These are phyloP conservation scores for Alternaria arborescens DNA, from an alignment of 2,329 filamentous ascomycete species.

Conservation along the genomic window DNA sequence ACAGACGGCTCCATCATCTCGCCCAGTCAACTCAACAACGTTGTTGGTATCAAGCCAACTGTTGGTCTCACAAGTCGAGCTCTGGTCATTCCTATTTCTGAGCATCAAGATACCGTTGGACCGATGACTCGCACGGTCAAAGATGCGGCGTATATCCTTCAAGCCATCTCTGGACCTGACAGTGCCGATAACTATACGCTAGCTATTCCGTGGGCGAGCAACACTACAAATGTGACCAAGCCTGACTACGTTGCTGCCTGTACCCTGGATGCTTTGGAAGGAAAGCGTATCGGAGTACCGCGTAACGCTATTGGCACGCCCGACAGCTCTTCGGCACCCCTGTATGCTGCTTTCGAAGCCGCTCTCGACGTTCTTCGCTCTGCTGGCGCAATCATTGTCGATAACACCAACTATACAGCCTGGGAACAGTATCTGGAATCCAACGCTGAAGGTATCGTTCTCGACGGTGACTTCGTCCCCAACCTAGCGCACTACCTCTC, in stretches of 20 bases:
- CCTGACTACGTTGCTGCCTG: constrained; percentile 71
- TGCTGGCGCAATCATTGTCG: constrained; percentile 68
- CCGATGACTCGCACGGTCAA: constrained; percentile 67
- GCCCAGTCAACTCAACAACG: constrained; percentile 64
- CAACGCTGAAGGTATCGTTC: constrained; percentile 55
- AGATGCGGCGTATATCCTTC: constrained; percentile 65
- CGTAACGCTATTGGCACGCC: constrained; percentile 63
- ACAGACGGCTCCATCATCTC: constrained; percentile 71
- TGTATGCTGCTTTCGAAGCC: constrained; percentile 64
- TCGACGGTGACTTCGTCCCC: constrained; percentile 67
- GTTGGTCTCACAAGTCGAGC: constrained; percentile 70
- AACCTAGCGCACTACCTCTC: constrained; percentile 67
- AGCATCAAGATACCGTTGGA: constrained; percentile 65
- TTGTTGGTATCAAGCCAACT: constrained; percentile 70
- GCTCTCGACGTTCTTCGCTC: constrained; percentile 62
- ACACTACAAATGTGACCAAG: constrained; percentile 51
- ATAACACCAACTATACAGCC: constrained; percentile 66
- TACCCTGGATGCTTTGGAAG: constrained; percentile 60
- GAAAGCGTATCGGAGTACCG: constrained; percentile 71
- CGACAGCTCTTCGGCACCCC: constrained; percentile 42
- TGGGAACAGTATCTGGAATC: constrained; percentile 57
- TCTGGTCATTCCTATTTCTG: constrained; percentile 71
- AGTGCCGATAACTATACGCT: constrained; percentile 65
- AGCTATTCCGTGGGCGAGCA: constrained; percentile 60
- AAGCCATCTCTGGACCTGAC: constrained; percentile 66